Evolutionary conservation across 495 filamentous ascomycete species (phyloP).

Genomic region (Pyronema omphalodes): DNA sequence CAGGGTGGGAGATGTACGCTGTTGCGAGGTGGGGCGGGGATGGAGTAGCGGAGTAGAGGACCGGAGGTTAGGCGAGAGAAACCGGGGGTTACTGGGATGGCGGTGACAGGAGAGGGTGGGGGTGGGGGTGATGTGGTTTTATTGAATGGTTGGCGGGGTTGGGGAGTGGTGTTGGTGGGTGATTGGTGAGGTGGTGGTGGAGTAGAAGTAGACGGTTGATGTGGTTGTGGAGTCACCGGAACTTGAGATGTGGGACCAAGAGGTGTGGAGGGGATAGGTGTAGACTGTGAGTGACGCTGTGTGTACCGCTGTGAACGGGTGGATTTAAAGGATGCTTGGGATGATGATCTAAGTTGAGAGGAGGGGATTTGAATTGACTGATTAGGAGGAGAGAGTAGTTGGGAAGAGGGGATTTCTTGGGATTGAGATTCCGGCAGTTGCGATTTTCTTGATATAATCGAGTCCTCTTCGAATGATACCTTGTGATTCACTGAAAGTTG

Average conservation of each 20-base stretch:
- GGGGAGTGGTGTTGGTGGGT: too few species aligned
- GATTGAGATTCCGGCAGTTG: background rate
- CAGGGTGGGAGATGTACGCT: background rate
- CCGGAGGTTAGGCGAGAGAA: conserved; percentile 8
- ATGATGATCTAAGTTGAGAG: background rate
- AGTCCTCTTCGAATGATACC: too few species aligned
- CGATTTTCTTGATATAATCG: background rate
- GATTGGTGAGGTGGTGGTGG: too few species aligned
- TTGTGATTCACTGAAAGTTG: too few species aligned
- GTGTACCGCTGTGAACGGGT: too few species aligned
- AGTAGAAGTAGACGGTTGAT: too few species aligned
- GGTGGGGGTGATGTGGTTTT: background rate
- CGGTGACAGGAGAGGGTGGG: conserved; percentile 2
- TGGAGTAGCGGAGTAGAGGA: background rate
- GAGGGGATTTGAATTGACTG: background rate
- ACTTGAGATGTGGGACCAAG: background rate
- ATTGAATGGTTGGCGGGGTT: too few species aligned
- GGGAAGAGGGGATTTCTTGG: background rate
- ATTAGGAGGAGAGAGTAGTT: background rate
- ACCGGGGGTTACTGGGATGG: conserved; percentile 7
- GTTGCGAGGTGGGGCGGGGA: background rate
- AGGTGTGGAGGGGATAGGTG: background rate
- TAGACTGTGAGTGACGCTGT: background rate
- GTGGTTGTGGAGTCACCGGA: conserved; percentile 4
- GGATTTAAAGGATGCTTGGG: background rate